These are phyloP conservation scores for Glarea lozoyensis DNA, from an alignment of 495 filamentous ascomycete genomes.

Conservation along the genomic window DNA sequence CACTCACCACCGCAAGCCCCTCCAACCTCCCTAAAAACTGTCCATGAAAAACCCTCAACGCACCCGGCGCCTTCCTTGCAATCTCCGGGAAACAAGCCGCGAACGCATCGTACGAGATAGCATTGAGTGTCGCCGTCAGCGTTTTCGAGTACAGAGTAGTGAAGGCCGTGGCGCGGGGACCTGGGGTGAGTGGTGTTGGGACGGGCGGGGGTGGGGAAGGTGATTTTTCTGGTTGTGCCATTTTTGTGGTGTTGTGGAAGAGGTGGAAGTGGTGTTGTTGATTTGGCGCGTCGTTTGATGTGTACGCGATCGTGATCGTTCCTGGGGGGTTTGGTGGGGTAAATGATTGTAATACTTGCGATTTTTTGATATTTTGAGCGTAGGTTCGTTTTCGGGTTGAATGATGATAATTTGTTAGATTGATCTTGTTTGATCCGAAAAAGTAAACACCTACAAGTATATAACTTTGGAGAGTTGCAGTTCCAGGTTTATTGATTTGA, in stretches of 20 bases:
- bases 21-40: conserved; percentile 61
- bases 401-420: too few species aligned
- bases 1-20: conserved; percentile 40
- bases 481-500: too few species aligned
- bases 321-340: too few species aligned
- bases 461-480: too few species aligned
- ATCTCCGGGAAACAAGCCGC: conserved; percentile 82
- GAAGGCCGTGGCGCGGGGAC: conserved; percentile 65
- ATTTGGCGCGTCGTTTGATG: not conserved
- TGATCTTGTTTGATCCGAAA: too few species aligned
- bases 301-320: too few species aligned
- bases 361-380: too few species aligned
- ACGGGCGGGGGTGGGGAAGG: conserved; percentile 14
- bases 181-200: conserved; percentile 40
- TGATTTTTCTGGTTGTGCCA: not conserved
- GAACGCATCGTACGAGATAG: conserved; percentile 72
- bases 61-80: conserved; percentile 57
- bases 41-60: conserved; percentile 56
- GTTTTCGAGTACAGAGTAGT: conserved; percentile 61
- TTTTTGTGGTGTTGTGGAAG: not conserved
- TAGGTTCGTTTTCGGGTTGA: too few species aligned
- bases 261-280: not conserved
- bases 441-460: too few species aligned
- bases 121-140: conserved; percentile 59
- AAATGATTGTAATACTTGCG: too few species aligned